These are phyloP conservation scores for Pilobolus umbonatus DNA, from an alignment of 192 early-diverging fungal genomes.

Conservation along the genomic window DNA sequence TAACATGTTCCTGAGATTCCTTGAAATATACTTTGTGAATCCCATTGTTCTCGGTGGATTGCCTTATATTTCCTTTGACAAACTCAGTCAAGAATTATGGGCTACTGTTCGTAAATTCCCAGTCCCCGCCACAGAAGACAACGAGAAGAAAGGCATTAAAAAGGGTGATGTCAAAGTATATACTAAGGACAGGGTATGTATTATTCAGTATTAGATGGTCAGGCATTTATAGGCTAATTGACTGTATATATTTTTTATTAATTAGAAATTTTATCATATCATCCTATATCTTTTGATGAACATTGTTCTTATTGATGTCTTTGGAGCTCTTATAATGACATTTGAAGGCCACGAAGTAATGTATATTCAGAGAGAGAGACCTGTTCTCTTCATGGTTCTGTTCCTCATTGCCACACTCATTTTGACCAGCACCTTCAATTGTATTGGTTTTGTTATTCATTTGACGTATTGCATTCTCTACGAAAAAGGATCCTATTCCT, in stretches of 20 bases:
- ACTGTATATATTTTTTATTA: neutral
- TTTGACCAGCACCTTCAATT: conserved; percentile 2
- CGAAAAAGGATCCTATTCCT: conserved; percentile 12
- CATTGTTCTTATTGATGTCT: conserved; percentile 2
- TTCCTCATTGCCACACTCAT: neutral
- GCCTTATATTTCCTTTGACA: conserved; percentile 7
- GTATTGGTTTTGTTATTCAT: neutral
- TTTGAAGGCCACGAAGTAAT: neutral
- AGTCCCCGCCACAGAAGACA: conserved; percentile 13
- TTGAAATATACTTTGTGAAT: conserved; percentile 15
- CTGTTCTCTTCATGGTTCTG: neutral
- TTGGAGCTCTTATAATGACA: conserved; percentile 1
- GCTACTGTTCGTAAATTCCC: conserved; percentile 14
- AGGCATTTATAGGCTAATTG: neutral
- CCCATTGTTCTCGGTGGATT: conserved; percentile 10
- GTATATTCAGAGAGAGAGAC: neutral
- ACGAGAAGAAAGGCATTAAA: conserved; percentile 7
- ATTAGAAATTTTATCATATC: conserved; percentile 14
- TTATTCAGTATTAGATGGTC: neutral
- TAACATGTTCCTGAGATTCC: conserved; percentile 13
- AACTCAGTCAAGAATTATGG: conserved; percentile 19
- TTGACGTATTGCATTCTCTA: neutral
- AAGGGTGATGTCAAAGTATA: conserved; percentile 19
- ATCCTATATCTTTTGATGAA: neutral
- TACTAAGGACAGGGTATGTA: conserved; percentile 1